Evolutionary conservation across 495 filamentous ascomycete species (phyloP).

Genomic region (Lophiostoma macrostomum): DNA sequence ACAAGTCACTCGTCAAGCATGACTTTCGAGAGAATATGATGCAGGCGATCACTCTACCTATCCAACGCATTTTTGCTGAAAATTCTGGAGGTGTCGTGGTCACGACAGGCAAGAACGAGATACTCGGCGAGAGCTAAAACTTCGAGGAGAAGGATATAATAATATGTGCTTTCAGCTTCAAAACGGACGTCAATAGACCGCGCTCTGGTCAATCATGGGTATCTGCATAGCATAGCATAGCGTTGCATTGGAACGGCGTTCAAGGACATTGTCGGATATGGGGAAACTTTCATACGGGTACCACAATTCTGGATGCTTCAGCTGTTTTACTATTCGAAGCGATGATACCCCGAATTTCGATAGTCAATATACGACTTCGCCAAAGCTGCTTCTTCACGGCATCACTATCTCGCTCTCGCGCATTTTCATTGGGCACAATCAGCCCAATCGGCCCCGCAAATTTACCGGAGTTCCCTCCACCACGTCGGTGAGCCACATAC

Average conservation of each 20-base stretch:
- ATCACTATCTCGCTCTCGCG: too few relatives aligned
- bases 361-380: too few relatives aligned
- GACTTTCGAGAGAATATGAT: conserved; percentile 29
- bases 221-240: background rate
- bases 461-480: too few relatives aligned
- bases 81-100: background rate
- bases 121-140: background rate
- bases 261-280: background rate
- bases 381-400: too few relatives aligned
- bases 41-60: conserved; percentile 24
- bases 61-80: conserved; percentile 25
- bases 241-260: conserved; percentile 4
- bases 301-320: background rate
- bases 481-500: too few relatives aligned
- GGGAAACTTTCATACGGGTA: too few relatives aligned
- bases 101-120: conserved; percentile 11
- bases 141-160: background rate
- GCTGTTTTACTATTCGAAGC: background rate
- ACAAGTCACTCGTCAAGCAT: conserved; percentile 19
- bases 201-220: background rate
- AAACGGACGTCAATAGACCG: background rate
- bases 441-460: too few relatives aligned
- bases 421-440: too few relatives aligned
- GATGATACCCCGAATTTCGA: too few relatives aligned
- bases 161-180: background rate